phyloP scores from a whole-genome alignment of 805 yeast species.

The Nakazawaea wickerhamii region DNA sequence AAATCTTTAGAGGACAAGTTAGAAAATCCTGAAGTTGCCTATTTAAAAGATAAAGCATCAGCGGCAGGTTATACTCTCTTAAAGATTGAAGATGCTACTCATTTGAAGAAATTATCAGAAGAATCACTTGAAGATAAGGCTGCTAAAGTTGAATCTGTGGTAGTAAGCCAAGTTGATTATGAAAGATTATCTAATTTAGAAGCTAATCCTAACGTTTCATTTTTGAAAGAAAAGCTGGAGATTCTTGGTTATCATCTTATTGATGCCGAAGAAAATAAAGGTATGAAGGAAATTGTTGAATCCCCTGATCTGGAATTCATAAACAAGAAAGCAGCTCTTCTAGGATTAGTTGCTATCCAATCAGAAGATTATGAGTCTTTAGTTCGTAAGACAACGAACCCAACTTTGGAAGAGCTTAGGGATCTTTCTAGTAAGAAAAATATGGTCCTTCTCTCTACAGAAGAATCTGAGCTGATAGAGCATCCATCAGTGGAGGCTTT shows the following conservation, averaged over 20 bases:
- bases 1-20: background rate
- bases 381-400: conserved; percentile 1
- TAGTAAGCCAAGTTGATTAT: conserved; percentile 1
- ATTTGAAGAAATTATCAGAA: conserved; percentile 2
- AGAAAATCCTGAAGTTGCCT: conserved; percentile 9
- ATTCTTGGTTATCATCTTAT: conserved; percentile 23
- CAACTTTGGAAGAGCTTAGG: conserved; percentile 3
- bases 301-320: conserved; percentile 19
- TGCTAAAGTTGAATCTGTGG: conserved; percentile 1
- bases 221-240: conserved; percentile 5
- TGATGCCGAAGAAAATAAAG: conserved; percentile 18
- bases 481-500: background rate
- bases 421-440: background rate
- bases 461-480: background rate
- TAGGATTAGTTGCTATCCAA: conserved; percentile 18
- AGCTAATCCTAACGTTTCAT: conserved; percentile 1
- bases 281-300: conserved; percentile 13
- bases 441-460: background rate
- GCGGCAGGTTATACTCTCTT: background rate
- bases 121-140: conserved; percentile 9
- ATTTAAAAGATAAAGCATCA: conserved; percentile 12
- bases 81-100: background rate
- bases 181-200: conserved; percentile 2
- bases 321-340: conserved; percentile 15
- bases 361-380: conserved; percentile 14